Percentiles rank a stretch among this genome's conserved stretches.
phyloP scores from a whole-genome alignment of 208 protist genomes.

The Strigomonas galati region DNA sequence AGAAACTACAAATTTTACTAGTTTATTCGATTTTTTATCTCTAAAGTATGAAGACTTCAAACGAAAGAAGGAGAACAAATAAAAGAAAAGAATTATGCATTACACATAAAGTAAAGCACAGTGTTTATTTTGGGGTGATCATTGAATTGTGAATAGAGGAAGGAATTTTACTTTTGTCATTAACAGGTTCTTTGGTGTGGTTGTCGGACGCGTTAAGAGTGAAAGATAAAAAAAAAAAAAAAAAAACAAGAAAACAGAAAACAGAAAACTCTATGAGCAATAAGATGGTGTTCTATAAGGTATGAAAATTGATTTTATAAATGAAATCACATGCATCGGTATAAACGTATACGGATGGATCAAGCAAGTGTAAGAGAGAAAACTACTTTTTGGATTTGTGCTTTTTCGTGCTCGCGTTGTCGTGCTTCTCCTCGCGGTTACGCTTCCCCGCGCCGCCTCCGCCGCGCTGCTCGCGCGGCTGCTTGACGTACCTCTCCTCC shows the following conservation, averaged over 20 bases:
- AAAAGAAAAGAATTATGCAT: not conserved
- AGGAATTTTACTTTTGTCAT: too few species aligned
- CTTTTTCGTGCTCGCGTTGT: constrained; percentile 3
- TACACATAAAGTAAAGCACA: not conserved
- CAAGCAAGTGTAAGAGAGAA: not conserved
- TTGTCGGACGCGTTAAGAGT: not conserved
- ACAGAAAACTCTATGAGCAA: constrained; percentile 1
- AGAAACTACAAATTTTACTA: not conserved
- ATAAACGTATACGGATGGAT: not conserved
- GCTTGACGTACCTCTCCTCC: constrained; percentile 59
- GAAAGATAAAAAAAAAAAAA: constrained; percentile 5
- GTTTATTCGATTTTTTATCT: not conserved
- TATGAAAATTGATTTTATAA: not conserved
- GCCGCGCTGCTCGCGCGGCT: constrained; percentile 10
- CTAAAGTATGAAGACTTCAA: not conserved
- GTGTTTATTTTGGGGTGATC: constrained; percentile 5
- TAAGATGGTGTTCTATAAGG: not conserved
- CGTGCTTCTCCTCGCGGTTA: constrained; percentile 13
- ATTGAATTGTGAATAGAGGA: too few species aligned
- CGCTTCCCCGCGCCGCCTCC: constrained; percentile 18
- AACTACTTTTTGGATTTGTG: not conserved
- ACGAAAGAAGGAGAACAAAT: constrained; percentile 7
- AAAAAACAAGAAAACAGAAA: not conserved
- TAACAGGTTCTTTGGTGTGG: not conserved
- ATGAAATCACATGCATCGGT: not conserved